These are phyloP conservation scores for Macrophomina tecta DNA, from an alignment of 2,329 filamentous ascomycete genomes.

Conservation along the genomic window DNA sequence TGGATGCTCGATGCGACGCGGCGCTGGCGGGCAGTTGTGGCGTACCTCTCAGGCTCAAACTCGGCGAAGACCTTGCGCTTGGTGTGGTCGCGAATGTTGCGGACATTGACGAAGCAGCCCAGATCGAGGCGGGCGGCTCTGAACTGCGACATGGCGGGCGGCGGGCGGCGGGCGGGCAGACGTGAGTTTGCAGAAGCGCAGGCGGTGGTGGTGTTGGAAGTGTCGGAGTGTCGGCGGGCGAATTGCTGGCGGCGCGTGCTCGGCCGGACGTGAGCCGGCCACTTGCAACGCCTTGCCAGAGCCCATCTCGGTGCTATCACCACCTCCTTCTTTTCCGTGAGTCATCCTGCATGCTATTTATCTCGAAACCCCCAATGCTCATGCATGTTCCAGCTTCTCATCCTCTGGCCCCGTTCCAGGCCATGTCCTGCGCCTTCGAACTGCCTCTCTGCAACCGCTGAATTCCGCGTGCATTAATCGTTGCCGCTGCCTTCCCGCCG, in stretches of 20 bases:
- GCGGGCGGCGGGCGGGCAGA: conserved; percentile 32
- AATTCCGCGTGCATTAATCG: neutral
- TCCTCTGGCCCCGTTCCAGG: neutral
- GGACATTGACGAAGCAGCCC: conserved; percentile 84
- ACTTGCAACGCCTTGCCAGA: neutral
- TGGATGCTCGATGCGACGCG: neutral
- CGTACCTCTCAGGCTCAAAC: conserved; percentile 85
- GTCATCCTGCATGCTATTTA: conserved; percentile 2
- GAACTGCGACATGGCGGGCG: conserved; percentile 68
- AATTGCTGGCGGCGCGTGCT: conserved; percentile 10
- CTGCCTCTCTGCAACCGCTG: neutral
- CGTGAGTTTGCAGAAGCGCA: neutral
- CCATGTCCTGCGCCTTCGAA: neutral
- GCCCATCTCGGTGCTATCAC: neutral
- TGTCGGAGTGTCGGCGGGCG: neutral
- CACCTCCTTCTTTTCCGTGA: conserved; percentile 10
- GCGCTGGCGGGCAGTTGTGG: conserved; percentile 17
- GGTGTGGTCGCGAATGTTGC: conserved; percentile 89
- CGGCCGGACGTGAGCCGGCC: conserved; percentile 8
- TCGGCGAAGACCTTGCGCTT: conserved; percentile 93
- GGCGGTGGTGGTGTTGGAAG: conserved; percentile 1
- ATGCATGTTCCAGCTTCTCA: neutral
- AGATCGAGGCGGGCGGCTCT: conserved; percentile 88
- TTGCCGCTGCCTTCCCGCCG: conserved; percentile 7
- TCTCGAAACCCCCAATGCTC: neutral